Conservation (phyloP, 176 grass and related monocot genomes). For the Oryza rufipogon region DNA sequence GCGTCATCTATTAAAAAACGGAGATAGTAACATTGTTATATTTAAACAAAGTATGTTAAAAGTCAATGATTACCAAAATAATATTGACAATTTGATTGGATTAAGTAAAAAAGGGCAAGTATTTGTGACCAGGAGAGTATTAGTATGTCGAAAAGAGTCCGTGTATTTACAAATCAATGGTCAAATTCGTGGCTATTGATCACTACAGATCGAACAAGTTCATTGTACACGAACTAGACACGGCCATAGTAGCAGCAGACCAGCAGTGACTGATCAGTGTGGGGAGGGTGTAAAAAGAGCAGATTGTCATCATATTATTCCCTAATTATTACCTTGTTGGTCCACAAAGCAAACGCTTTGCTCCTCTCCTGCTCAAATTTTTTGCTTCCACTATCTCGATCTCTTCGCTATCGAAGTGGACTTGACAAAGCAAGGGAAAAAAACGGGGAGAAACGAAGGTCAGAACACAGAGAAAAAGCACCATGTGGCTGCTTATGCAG, state of each 20-base stretch:
- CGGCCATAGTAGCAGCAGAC: not conserved
- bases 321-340: conserved; percentile 28
- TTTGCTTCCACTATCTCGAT: not conserved
- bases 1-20: no score
- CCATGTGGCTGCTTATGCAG: conserved; percentile 1
- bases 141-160: no score
- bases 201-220: no score
- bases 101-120: no score
- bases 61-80: no score
- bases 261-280: not conserved
- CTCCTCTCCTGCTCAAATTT: not conserved
- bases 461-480: conserved; percentile 25
- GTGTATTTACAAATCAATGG: not conserved
- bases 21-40: no score
- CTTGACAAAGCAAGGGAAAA: conserved; percentile 18
- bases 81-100: no score
- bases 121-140: no score
- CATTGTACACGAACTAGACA: no score
- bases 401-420: conserved; percentile 2
- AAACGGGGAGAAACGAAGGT: conserved; percentile 10
- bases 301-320: conserved; percentile 56
- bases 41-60: no score
- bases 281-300: not conserved
- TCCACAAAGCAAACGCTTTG: not conserved
- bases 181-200: not conserved